Evolutionary conservation across 371 early-diverging fungal species (phyloP), one percentile per base, ranked within the genome.

Genomic region (Neoconidiobolus thromboides): DNA sequence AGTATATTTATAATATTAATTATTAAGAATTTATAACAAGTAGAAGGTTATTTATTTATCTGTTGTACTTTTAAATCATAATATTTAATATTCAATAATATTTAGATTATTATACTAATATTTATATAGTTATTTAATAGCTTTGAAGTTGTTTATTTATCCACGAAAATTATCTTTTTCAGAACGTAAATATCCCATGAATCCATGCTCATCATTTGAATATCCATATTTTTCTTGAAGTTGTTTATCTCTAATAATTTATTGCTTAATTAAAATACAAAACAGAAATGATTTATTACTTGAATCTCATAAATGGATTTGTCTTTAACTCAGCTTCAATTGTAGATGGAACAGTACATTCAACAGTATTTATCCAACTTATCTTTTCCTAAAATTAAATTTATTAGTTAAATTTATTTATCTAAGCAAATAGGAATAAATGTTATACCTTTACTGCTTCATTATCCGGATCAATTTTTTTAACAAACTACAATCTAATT

Each of bases 271-370:
- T 15, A 39, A 3, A 43, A 48, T 12, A 36, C 40, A 48, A 42
- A 47, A 46, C 15, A 1, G 2, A 42, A 9, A 3, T 56, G 40
- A 60, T 7, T 37, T 58, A 65, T 57, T 67, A 70, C 70, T 73
- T 70, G 53, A 89, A 85, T 39, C 96, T 77, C 71, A 95, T 69
- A 64, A 93, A 95, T 1, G 92, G 92, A 61, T 95, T 95, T 67
- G 79, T 82, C 53, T 76, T 65, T 55, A 80, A 72, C 63, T 95
- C 94, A 57, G 87, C 86, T 9, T 76, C 90, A 65, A 94, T 87
- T 0, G 89, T 88, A 41, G 85, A 82, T 4, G 95, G 93, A 9
- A 94, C 82, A 1, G 92, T 88, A 48, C 71, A 68, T 1, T 63
- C 26, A 48, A 67, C 69, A 14, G 64, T 60, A 52, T 78, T 75